Evolutionary conservation across 768 basidiomycete genomes (phyloP).

Genomic region (Roridomyces roridus): DNA sequence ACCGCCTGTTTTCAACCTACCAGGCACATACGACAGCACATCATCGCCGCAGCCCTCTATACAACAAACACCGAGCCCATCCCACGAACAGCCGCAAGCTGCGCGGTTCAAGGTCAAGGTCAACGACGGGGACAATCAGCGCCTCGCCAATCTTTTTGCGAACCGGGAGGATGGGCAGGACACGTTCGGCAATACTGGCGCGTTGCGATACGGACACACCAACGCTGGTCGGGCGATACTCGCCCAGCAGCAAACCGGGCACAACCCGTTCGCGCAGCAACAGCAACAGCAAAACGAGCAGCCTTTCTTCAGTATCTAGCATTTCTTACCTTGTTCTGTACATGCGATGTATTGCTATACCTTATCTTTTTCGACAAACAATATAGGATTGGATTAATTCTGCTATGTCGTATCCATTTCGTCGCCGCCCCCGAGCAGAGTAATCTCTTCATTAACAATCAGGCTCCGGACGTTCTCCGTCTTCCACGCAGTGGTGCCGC

Average conservation of each 20-base stretch:
- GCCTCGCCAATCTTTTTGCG: slow-evolving; percentile 83
- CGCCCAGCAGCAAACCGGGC: slow-evolving; percentile 49
- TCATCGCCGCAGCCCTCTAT: slow-evolving; percentile 50
- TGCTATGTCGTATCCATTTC: slow-evolving; percentile 82
- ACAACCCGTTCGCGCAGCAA: slow-evolving; percentile 75
- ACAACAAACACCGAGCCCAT: slow-evolving; percentile 42
- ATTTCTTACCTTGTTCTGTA: slow-evolving; percentile 4
- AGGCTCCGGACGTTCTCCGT: slow-evolving; percentile 77
- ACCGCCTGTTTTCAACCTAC: slow-evolving; percentile 69
- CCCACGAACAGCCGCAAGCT: slow-evolving; percentile 33
- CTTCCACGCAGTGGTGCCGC: slow-evolving; percentile 91
- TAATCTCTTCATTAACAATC: slow-evolving; percentile 75
- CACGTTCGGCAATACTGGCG: slow-evolving; percentile 92
- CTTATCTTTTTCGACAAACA: background rate
- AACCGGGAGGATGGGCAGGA: slow-evolving; percentile 92
- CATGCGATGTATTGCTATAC: slow-evolving; percentile 21
- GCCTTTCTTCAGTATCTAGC: slow-evolving; percentile 80
- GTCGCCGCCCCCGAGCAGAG: slow-evolving; percentile 56
- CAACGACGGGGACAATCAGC: slow-evolving; percentile 69
- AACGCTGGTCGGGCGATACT: slow-evolving; percentile 54
- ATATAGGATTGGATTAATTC: slow-evolving; percentile 12
- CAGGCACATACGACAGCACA: slow-evolving; percentile 69
- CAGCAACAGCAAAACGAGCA: slow-evolving; percentile 70
- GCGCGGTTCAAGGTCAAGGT: slow-evolving; percentile 47
- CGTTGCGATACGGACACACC: slow-evolving; percentile 72